Base-by-base conservation (phyloP, 768 basidiomycete species). In the Phlebiopsis gigantea region DNA sequence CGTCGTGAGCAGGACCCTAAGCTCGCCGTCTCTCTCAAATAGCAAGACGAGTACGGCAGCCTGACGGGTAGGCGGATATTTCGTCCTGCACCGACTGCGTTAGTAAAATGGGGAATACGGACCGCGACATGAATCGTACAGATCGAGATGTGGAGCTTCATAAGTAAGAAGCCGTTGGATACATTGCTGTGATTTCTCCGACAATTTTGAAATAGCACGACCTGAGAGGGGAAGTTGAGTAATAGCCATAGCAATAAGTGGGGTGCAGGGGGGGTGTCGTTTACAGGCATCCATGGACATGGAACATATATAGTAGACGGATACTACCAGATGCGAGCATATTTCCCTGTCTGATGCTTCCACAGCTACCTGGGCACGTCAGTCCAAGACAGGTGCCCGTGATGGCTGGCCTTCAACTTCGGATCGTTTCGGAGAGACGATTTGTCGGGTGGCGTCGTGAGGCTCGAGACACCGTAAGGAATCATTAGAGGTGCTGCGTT, bases 1-100 rank as follows among this genome's bases (percentile, higher is more conserved):
- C 2, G 93, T 96, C 0, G 93, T 96, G 56, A 96, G 72, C 17
- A 95, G 74, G 4, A 95, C 91, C 10, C 85, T 81, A 4, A 94
- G 71, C 46, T 79, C 69, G n/a, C 81, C 86, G 2, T 73, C 77
- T n/a, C 79, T 71, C 66, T 93, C 87, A 60, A 83, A 95, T 1
- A 96, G 72, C 17, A 93, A 74, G 1, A 94, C 82, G 2, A 95
- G 77, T 0, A 95, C 92, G 7, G 89, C 90, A 4, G 84, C 90
- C 14, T 83, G 79, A 64, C 77, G 83, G 46, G 67, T 70, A 7
- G 53, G 59, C 7, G 74, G 62, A 46, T 75, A 71, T 14, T 57
- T 60, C 21, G 70, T 69, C 19, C 75, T 78, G 39, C 52, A 22
- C 57, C 17, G 22, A 19, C 46, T 14, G 31, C 57, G 57, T 31